Base-by-base conservation (phyloP, 179 eudicot species). In the Actinidia chinensis region DNA sequence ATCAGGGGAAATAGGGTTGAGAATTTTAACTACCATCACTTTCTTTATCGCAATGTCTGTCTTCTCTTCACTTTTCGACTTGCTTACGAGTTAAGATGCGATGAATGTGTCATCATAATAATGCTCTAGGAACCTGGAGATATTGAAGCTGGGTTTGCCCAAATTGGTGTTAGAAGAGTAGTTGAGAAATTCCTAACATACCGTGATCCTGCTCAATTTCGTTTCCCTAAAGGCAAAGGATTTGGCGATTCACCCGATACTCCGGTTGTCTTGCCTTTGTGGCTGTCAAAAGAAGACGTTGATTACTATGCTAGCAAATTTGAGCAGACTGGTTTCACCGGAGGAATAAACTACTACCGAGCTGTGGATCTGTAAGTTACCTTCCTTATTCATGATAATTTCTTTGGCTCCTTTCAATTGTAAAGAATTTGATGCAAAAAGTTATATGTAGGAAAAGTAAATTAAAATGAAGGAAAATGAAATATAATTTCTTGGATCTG, bases 261-360 rank as follows among this genome's bases (percentile, higher is more conserved):
- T 46, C 75, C 76, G 43, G 51, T 72, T 13, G 44, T 84, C 52
- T 80, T 90, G 56, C 94, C 97, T 10, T 66, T 93, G 55, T 91
- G 97, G 97, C 59, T 84, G 60, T 69, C 80, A 2, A 75, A 81
- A 81, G 84, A 81, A 71, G 84, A 81, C 75, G 46, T 84, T 48
- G 77, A 79, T 52, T 84, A 81, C 51, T 84, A 81, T 59, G 20
- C 78, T 25, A 59, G 42, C 73, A 84, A 84, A 79, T 84, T 68
- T 51, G 78, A 81, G 51, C 50, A 84, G 28, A 84, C 79, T 1
- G 91, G 93, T 52, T 89, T 91, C 82, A 85, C 87, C 0, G 93
- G 95, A 33, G 89, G 90, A 77, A 48, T 91, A n/a, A 91, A 90
- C 82, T 90, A 91, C 48, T 90, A 90, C 72, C 87, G 90, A 20